Evolutionary conservation across 2,329 filamentous ascomycete genomes (phyloP).

Genomic region (Madurella fahalii): DNA sequence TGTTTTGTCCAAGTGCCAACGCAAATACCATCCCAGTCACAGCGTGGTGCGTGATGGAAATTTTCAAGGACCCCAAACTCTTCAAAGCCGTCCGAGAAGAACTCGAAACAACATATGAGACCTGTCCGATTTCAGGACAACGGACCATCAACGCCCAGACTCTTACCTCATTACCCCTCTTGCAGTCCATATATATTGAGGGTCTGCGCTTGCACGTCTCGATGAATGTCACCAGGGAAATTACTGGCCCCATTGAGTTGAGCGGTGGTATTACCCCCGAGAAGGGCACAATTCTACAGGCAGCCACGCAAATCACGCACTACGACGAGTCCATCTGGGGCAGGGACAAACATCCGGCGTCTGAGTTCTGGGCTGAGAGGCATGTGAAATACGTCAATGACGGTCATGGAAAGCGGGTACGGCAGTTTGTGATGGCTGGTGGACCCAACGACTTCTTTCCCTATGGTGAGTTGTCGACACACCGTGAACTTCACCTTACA

Average conservation of each 20-base stretch:
- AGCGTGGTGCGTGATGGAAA: conserved; percentile 24
- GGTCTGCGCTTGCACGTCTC: conserved; percentile 22
- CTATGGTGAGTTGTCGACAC: background rate
- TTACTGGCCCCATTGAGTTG: conserved; percentile 7
- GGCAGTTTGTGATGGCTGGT: background rate
- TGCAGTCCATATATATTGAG: conserved; percentile 26
- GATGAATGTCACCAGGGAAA: conserved; percentile 19
- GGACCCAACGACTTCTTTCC: background rate
- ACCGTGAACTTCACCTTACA: no score
- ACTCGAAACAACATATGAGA: background rate
- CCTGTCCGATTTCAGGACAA: background rate
- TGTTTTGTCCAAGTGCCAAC: no score
- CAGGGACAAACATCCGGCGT: conserved; percentile 16
- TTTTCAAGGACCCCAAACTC: conserved; percentile 17
- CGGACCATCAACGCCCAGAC: conserved; percentile 12
- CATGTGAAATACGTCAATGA: conserved; percentile 14
- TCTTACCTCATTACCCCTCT: conserved; percentile 17
- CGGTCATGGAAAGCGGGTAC: background rate
- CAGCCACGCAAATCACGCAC: conserved; percentile 18
- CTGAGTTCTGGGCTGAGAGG: conserved; percentile 24
- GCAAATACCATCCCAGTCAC: conserved; percentile 25
- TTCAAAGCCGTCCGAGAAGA: conserved; percentile 14
- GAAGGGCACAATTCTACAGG: conserved; percentile 19
- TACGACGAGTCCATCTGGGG: conserved; percentile 28
- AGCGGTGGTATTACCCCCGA: conserved; percentile 12